These are phyloP conservation scores for Magnolia kwangsiensis DNA, from an alignment of 164 flowering plant genomes.

Conservation along the genomic window DNA sequence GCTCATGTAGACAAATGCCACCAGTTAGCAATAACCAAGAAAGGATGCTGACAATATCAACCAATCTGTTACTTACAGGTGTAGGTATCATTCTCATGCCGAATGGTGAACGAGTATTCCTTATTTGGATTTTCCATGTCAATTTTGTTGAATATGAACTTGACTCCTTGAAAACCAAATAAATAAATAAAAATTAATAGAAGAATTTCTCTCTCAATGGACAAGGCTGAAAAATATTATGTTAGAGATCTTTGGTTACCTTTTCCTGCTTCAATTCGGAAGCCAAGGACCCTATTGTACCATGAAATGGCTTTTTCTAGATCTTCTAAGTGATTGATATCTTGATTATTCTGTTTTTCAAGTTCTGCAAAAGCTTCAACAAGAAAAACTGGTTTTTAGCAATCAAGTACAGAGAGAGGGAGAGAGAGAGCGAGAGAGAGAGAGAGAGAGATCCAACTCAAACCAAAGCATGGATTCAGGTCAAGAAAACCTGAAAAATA, in stretches of 20 bases:
- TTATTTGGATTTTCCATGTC: slow-evolving; percentile 43
- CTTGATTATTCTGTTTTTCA: slow-evolving; percentile 39
- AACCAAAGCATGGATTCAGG: background rate
- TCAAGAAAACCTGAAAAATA: background rate
- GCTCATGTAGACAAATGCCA: background rate
- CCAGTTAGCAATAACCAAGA: background rate
- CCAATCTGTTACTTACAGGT: slow-evolving; percentile 54
- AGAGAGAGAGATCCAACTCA: too few species aligned
- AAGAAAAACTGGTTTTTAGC: background rate
- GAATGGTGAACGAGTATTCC: slow-evolving; percentile 70
- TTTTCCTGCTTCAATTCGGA: slow-evolving; percentile 71
- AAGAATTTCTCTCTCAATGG: background rate
- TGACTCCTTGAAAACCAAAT: slow-evolving; percentile 50
- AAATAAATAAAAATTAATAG: slow-evolving; percentile 6
- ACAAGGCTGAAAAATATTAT: background rate
- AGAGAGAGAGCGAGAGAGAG: too few species aligned
- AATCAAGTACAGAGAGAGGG: background rate
- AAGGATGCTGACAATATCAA: background rate
- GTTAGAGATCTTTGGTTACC: slow-evolving; percentile 41
- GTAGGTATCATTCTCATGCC: slow-evolving; percentile 59
- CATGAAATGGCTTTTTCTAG: slow-evolving; percentile 68
- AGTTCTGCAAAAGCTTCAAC: slow-evolving; percentile 36
- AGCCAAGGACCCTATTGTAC: slow-evolving; percentile 85
- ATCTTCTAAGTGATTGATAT: slow-evolving; percentile 33
- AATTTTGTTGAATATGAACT: slow-evolving; percentile 72